phyloP scores from a whole-genome alignment of 148 eudicot species.

The Silene uniflora region DNA sequence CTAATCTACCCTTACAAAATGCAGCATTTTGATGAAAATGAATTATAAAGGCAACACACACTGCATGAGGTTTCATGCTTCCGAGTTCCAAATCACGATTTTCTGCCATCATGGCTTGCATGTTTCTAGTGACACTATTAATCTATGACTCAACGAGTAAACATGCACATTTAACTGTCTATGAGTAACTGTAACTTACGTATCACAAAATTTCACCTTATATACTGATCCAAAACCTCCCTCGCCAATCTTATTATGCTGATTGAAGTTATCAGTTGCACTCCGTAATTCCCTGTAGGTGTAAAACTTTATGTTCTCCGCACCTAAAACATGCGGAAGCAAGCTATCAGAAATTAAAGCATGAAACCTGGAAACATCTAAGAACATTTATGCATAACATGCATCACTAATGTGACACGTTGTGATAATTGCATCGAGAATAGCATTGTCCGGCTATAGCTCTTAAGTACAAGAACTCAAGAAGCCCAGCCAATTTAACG shows the following conservation, averaged over 20 bases:
- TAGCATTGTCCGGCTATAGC: too few species aligned
- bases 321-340: conserved; percentile 29
- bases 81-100: not conserved
- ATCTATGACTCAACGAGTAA: not conserved
- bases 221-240: conserved; percentile 88
- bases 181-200: conserved; percentile 2
- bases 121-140: not conserved
- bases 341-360: not conserved
- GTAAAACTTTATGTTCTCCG: conserved; percentile 44
- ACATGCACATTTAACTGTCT: not conserved
- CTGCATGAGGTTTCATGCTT: not conserved
- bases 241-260: conserved; percentile 60
- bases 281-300: conserved; percentile 46
- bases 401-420: not conserved
- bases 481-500: too few species aligned
- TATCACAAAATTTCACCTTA: conserved; percentile 44
- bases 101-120: not conserved
- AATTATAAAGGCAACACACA: not conserved
- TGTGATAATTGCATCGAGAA: too few species aligned
- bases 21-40: not conserved
- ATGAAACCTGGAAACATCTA: not conserved
- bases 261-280: conserved; percentile 58
- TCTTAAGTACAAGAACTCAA: too few species aligned
- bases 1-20: not conserved
- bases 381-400: too few species aligned